These are phyloP conservation scores for Hirsutella rhossiliensis DNA, from an alignment of 2,329 filamentous ascomycete genomes.

Conservation along the genomic window DNA sequence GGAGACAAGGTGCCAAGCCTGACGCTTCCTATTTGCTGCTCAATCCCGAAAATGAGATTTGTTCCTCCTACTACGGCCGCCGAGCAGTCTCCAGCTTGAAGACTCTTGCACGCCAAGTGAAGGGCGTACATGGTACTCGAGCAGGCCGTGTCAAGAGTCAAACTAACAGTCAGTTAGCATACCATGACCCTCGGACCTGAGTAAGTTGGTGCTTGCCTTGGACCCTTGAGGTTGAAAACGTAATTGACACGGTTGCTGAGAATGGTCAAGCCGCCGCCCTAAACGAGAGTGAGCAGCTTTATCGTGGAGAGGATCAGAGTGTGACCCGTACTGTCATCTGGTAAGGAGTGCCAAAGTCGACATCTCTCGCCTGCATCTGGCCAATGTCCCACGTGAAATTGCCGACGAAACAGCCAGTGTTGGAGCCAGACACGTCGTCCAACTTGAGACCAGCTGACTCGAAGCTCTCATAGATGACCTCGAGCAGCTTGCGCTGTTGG, in stretches of 20 bases:
- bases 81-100: background rate
- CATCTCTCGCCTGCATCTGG: constrained; percentile 5
- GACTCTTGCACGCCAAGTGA: background rate
- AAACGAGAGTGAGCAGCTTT: background rate
- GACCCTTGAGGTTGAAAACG: constrained; percentile 38
- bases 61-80: too few species aligned
- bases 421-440: background rate
- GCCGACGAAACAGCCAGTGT: too few species aligned
- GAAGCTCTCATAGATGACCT: constrained; percentile 12
- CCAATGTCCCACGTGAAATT: constrained; percentile 2
- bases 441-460: constrained; percentile 4
- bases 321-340: too few species aligned
- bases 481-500: constrained; percentile 16
- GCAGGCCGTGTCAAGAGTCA: constrained; percentile 37
- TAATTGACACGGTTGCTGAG: constrained; percentile 40
- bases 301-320: too few species aligned
- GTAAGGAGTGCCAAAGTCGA: background rate
- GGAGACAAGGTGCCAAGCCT: too few species aligned
- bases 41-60: too few species aligned
- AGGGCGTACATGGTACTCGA: constrained; percentile 12
- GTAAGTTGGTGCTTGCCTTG: constrained; percentile 8
- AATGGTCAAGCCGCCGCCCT: constrained; percentile 15
- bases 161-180: constrained; percentile 14
- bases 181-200: too few species aligned
- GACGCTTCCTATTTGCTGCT: too few species aligned